phyloP scores from a whole-genome alignment of 768 basidiomycete genomes.

The Pisolithus marmoratus region DNA sequence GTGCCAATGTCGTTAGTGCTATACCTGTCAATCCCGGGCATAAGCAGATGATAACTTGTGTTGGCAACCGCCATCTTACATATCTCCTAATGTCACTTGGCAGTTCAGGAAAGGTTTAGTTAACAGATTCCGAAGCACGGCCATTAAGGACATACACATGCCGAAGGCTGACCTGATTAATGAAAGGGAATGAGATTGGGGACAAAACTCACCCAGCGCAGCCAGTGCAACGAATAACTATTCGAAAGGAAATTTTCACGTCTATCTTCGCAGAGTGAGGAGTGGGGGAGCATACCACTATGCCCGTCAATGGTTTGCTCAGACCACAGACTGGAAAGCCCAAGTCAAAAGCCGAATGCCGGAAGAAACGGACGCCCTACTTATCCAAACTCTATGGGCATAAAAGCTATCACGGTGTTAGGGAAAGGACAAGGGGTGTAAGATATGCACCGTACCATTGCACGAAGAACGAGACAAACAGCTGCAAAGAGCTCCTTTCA shows the following conservation, averaged over 20 bases:
- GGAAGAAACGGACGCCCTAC: conserved; percentile 4
- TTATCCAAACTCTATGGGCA: conserved; percentile 23
- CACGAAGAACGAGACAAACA: conserved; percentile 14
- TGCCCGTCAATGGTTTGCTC: conserved; percentile 10
- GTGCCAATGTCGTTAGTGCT: no score
- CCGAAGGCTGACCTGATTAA: background rate
- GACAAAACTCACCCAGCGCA: conserved; percentile 10
- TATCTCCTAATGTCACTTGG: background rate
- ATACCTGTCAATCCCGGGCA: background rate
- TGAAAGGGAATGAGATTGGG: background rate
- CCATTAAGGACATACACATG: background rate
- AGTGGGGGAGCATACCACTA: conserved; percentile 9
- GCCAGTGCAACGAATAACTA: conserved; percentile 5
- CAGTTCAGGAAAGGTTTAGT: background rate
- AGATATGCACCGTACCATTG: conserved; percentile 8
- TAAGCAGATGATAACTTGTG: background rate
- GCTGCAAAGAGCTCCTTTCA: conserved; percentile 5
- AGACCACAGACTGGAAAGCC: conserved; percentile 11
- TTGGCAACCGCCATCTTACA: background rate
- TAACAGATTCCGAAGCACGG: background rate
- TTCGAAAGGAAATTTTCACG: background rate
- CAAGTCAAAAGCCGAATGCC: background rate
- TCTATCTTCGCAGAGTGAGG: background rate
- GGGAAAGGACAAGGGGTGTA: background rate
- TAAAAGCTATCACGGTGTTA: conserved; percentile 14